Base-by-base conservation (phyloP, 805 yeast genomes). In the Kuraishia cidri region DNA sequence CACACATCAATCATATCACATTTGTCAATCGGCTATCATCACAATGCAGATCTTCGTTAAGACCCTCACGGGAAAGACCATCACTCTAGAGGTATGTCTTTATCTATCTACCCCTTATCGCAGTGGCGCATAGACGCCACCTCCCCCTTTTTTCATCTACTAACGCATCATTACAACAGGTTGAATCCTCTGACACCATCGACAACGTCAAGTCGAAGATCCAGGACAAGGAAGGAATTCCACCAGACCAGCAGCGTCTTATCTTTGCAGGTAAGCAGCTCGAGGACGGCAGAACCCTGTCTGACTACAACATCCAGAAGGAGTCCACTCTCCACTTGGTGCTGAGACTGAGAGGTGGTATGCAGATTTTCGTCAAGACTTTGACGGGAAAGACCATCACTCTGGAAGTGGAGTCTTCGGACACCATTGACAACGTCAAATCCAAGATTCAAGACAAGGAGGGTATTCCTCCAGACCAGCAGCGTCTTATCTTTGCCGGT, bases 301-400 rank as follows among this genome's bases (percentile, higher is more conserved):
- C 95, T 47, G 97, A 88, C 74, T 88, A 64, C 59, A 62, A 64
- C 59, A 64, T 62, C 31, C 68, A 62, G 42, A 62, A 61, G 48
- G 69, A 63, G 42, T 62, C 68, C 28, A 64, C 94, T 31, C 62
- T 81, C 20, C 94, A 84, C 60, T 67, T 83, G 64, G 94, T 84
- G 13, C 64, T 84, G 40, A 81, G 94, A 72, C 72, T 84, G 56
- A 79, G 94, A 72, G 94, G 94, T 72, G 84, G 51, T 42, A 70
- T 70, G 76, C 77, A 70, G 59, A 70, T 70, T 67, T 79, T 79
- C 70, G 87, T 80, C 65, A 79, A 79, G 66, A 79, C 87, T 62
- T 72, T 79, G 63, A 79, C 87, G 48, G 87, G 87, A 74, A 79
- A 79, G 75, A 81, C 95, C 64, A 87, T 87, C 71, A 87, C 96